Conservation (phyloP, 73 alveolate genomes). For the Breviolum minutum region DNA sequence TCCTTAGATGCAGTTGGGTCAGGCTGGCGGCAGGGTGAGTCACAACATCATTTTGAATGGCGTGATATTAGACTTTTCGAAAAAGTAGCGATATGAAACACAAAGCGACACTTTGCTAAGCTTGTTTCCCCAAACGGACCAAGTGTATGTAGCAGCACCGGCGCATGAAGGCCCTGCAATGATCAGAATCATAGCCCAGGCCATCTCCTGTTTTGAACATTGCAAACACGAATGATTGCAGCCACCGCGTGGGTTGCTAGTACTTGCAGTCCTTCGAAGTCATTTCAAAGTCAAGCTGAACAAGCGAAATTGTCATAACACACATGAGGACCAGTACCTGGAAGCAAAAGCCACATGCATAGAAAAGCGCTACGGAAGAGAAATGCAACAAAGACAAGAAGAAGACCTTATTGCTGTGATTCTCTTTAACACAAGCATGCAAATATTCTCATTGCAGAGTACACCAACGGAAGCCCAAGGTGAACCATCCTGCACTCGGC, state of each 20-base stretch:
- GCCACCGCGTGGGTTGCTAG: not conserved
- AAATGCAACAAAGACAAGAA: too few species aligned
- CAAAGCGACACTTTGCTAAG: not conserved
- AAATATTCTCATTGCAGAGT: not conserved
- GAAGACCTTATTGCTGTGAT: too few species aligned
- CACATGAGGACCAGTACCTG: slow-evolving; percentile 65
- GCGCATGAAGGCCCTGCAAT: slow-evolving; percentile 26
- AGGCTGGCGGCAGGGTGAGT: too few species aligned
- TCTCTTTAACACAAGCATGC: too few species aligned
- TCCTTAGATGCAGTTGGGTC: not conserved
- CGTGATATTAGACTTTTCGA: too few species aligned
- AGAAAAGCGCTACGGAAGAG: not conserved
- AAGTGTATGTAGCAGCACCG: slow-evolving; percentile 63
- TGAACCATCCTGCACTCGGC: slow-evolving; percentile 20
- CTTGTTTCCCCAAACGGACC: slow-evolving; percentile 34
- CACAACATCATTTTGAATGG: too few species aligned
- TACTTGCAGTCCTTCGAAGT: not conserved
- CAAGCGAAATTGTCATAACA: slow-evolving; percentile 43
- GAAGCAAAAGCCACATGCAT: not conserved
- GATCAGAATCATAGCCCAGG: not conserved
- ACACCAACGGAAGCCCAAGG: slow-evolving; percentile 74
- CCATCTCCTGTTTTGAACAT: not conserved
- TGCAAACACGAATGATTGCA: not conserved
- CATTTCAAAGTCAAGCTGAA: slow-evolving; percentile 49
- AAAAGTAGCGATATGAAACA: too few species aligned